A percentile compares a stretch with the other conserved stretches of the same genome.
Conservation (phyloP, 2,329 filamentous ascomycete genomes). For the Penicillium psychrosexuale region DNA sequence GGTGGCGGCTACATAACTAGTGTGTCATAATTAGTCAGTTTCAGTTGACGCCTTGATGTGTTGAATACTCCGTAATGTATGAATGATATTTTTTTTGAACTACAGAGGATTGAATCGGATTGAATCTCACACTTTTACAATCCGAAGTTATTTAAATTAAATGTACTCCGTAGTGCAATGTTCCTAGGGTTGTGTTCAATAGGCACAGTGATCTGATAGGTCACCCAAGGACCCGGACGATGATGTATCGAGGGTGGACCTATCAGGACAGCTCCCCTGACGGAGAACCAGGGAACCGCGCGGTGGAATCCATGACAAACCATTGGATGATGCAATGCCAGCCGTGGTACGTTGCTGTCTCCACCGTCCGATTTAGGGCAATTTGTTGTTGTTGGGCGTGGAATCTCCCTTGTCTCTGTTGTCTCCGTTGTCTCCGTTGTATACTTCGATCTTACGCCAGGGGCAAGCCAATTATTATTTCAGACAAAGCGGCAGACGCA, state of each 20-base stretch:
- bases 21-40: constrained; percentile 5
- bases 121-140: not conserved
- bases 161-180: not conserved
- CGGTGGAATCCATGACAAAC: not conserved
- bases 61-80: not conserved
- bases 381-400: not conserved
- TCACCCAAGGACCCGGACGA: not conserved
- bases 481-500: not conserved
- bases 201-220: not conserved
- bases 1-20: not conserved
- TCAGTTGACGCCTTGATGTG: not conserved
- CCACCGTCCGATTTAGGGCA: not conserved
- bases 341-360: not conserved
- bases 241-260: not conserved
- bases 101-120: not conserved
- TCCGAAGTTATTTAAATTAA: not conserved
- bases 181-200: constrained; percentile 2
- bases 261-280: constrained; percentile 4
- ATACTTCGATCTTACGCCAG: not conserved
- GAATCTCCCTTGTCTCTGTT: not conserved
- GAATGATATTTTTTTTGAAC: not conserved
- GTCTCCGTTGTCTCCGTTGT: not conserved
- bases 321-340: not conserved
- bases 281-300: constrained; percentile 1
- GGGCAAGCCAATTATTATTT: constrained; percentile 7